These are phyloP conservation scores for Pyrenochaeta sp. DNA, from an alignment of 2,329 filamentous ascomycete species.

Conservation along the genomic window DNA sequence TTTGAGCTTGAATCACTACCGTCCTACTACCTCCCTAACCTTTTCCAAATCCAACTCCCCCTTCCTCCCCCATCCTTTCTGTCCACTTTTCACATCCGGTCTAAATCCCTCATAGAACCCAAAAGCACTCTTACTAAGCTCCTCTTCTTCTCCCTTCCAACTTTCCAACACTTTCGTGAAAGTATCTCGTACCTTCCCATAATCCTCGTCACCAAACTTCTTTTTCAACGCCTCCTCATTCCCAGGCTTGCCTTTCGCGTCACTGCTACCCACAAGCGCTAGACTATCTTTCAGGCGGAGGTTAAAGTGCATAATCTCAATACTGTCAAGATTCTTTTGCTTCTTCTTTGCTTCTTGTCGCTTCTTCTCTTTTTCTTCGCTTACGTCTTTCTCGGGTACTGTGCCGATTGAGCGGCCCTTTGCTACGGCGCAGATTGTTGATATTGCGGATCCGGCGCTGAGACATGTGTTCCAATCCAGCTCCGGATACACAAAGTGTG, in stretches of 20 bases:
- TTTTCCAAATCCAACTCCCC: slow-evolving; percentile 29
- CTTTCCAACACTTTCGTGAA: slow-evolving; percentile 8
- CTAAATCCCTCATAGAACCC: slow-evolving; percentile 42
- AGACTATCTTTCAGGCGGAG: not conserved
- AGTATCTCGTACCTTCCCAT: not conserved
- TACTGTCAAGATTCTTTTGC: not conserved
- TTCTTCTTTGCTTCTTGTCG: not conserved
- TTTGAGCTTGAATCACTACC: too few relatives aligned
- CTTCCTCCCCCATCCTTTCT: slow-evolving; percentile 44
- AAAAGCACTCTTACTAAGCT: slow-evolving; percentile 35
- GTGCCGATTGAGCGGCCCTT: slow-evolving; percentile 45
- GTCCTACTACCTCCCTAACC: slow-evolving; percentile 9
- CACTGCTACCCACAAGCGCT: not conserved
- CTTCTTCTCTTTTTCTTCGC: not conserved
- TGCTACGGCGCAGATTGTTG: slow-evolving; percentile 39
- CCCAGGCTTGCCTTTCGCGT: not conserved
- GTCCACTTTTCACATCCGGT: slow-evolving; percentile 31
- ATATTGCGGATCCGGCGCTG: slow-evolving; percentile 40
- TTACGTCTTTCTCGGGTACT: slow-evolving; percentile 29
- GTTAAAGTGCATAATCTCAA: not conserved
- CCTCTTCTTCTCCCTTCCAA: slow-evolving; percentile 36
- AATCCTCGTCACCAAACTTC: not conserved
- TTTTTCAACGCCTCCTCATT: not conserved
- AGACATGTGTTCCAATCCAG: slow-evolving; percentile 42
- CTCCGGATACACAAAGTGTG: slow-evolving; percentile 34